A percentile compares a stretch with the other conserved stretches of the same genome.
These are phyloP conservation scores for Fusarium sororula DNA, from an alignment of 2,329 filamentous ascomycete species.

Conservation along the genomic window DNA sequence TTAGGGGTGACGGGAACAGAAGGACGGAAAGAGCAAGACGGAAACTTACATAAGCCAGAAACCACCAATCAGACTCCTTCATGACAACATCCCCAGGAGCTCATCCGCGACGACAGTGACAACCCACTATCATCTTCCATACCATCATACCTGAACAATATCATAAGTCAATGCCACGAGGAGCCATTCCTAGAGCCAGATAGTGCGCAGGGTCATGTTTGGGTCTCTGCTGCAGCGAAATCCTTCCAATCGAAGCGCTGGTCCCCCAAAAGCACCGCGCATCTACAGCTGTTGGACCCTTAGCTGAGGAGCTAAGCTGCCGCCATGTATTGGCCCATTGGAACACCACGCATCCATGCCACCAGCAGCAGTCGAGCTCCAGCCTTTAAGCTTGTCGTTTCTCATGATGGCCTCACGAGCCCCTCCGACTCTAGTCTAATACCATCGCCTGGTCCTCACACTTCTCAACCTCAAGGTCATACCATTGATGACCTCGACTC, in stretches of 20 bases:
- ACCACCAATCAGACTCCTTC: constrained; percentile 23
- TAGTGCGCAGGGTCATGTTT: constrained; percentile 41
- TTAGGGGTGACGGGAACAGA: not conserved
- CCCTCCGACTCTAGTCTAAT: constrained; percentile 43
- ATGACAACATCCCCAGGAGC: constrained; percentile 33
- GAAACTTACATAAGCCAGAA: constrained; percentile 23
- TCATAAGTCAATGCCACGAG: constrained; percentile 37
- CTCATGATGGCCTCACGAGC: constrained; percentile 67
- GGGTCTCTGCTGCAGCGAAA: constrained; percentile 29
- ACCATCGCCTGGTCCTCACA: constrained; percentile 22
- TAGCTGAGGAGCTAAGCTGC: constrained; percentile 41
- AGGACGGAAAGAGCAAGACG: constrained; percentile 7
- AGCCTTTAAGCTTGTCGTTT: constrained; percentile 60
- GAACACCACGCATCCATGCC: constrained; percentile 84
- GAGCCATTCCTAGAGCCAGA: constrained; percentile 19
- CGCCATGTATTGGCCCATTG: constrained; percentile 91
- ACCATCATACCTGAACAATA: constrained; percentile 20
- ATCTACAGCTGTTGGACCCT: constrained; percentile 24
- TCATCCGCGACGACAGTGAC: constrained; percentile 25
- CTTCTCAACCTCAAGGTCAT: constrained; percentile 38
- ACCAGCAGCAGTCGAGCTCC: constrained; percentile 72
- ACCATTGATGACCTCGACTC: constrained; percentile 48
- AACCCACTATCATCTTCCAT: constrained; percentile 21
- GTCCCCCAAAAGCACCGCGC: constrained; percentile 29
- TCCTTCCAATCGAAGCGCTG: constrained; percentile 20